Conservation (phyloP, 2,329 filamentous ascomycete species). For the Zymoseptoria ardabiliae region DNA sequence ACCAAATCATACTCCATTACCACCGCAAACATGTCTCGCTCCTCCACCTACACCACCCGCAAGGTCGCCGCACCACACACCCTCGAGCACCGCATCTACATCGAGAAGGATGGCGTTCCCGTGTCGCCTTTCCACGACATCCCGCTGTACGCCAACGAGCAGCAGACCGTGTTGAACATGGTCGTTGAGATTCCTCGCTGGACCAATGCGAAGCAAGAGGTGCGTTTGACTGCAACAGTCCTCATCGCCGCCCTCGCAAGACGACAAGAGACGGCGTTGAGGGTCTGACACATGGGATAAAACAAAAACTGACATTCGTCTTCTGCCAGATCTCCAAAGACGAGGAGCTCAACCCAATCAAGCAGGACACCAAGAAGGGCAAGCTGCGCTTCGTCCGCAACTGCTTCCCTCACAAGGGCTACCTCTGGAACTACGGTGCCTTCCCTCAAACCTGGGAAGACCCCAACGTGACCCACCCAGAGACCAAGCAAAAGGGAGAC, state of each 20-base stretch:
- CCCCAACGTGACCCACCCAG: constrained; percentile 88
- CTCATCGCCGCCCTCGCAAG: constrained; percentile 4
- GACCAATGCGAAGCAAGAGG: constrained; percentile 99
- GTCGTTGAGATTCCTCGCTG: constrained; percentile 98
- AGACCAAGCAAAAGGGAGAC: constrained; percentile 99
- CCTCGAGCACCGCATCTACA: constrained; percentile 92
- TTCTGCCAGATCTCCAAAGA: constrained; percentile 85
- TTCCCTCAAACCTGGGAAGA: constrained; percentile 99
- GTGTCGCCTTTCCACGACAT: constrained; percentile 98
- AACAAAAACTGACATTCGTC: constrained; percentile 12
- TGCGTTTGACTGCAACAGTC: constrained; percentile 40
- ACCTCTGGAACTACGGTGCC: constrained; percentile 99
- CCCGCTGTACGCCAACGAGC: constrained; percentile 91
- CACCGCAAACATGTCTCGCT: constrained; percentile 39
- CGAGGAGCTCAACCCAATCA: constrained; percentile 96
- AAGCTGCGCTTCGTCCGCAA: constrained; percentile 99
- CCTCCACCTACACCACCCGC: constrained; percentile 65
- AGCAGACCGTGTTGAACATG: constrained; percentile 98
- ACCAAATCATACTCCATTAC: constrained; percentile 6
- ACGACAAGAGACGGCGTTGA: constrained; percentile 5
- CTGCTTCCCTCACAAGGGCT: constrained; percentile 99
- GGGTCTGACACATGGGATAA: not conserved
- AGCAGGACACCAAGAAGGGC: constrained; percentile 99
- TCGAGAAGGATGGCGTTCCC: constrained; percentile 93
- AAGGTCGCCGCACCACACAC: constrained; percentile 89